Conservation (phyloP, 164 flowering plant genomes). For the Platanus orientalis region DNA sequence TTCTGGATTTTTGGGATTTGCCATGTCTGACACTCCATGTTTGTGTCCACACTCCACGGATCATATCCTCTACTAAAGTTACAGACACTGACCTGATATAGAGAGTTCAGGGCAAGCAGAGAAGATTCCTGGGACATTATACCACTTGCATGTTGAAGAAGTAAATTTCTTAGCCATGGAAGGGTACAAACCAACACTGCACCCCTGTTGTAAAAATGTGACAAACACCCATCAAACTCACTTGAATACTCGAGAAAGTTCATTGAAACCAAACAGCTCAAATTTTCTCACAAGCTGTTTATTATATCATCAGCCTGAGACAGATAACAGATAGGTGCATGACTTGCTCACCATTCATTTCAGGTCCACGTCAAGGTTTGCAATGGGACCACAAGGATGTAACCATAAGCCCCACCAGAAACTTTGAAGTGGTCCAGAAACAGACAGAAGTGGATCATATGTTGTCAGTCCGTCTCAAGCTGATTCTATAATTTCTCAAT, state of each 20-base stretch:
- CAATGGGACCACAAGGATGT: no score
- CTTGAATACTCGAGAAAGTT: neutral
- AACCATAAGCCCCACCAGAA: no score
- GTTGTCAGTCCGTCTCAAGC: no score
- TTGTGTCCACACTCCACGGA: no score
- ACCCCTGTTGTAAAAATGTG: slow-evolving; percentile 46
- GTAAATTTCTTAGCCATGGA: slow-evolving; percentile 84
- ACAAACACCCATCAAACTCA: slow-evolving; percentile 4
- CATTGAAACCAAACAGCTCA: neutral
- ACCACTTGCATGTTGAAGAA: slow-evolving; percentile 80
- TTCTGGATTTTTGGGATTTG: no score
- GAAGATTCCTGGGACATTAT: slow-evolving; percentile 90
- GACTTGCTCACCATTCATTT: neutral
- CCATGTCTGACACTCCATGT: no score
- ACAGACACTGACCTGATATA: slow-evolving; percentile 57
- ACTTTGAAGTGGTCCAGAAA: no score
- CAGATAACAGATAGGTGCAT: neutral
- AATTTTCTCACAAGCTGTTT: neutral
- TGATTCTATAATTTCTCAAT: no score
- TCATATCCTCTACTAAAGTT: neutral
- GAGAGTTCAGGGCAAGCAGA: slow-evolving; percentile 55
- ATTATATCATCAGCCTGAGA: neutral
- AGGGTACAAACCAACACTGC: slow-evolving; percentile 74
- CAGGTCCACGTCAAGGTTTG: no score
- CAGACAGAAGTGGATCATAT: no score